phyloP scores from a whole-genome alignment of 2,329 filamentous ascomycete genomes.

The Trichoderma oligosporum region DNA sequence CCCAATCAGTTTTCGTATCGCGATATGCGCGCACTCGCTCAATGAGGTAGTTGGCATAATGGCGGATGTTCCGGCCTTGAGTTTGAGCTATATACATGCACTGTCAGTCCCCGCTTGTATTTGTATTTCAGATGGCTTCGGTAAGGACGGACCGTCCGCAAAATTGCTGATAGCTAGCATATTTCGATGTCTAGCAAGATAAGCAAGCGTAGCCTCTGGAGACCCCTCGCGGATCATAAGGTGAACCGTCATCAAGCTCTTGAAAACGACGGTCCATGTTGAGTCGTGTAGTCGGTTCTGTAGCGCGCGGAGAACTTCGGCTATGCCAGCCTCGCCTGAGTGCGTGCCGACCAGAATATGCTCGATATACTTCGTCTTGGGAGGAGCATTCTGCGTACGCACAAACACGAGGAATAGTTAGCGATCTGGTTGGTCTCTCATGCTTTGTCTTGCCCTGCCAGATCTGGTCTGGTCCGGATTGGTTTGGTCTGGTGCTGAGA shows the following conservation, averaged over 20 bases:
- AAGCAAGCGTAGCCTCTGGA: constrained; percentile 80
- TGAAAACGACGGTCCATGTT: constrained; percentile 99
- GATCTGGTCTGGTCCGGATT: not conserved
- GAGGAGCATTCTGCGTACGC: constrained; percentile 70
- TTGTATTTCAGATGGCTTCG: not conserved
- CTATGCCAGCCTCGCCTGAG: constrained; percentile 89
- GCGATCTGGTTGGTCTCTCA: constrained; percentile 4
- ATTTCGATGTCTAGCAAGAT: constrained; percentile 76
- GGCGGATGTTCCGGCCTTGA: constrained; percentile 89
- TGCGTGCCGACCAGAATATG: constrained; percentile 95
- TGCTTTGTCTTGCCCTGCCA: not conserved
- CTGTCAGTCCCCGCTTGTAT: constrained; percentile 3
- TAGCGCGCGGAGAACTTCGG: constrained; percentile 89
- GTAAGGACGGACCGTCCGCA: constrained; percentile 69
- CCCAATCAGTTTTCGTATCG: constrained; percentile 85
- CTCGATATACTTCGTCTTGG: constrained; percentile 99
- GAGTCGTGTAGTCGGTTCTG: constrained; percentile 87
- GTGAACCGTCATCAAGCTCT: constrained; percentile 91
- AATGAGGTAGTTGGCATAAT: constrained; percentile 83
- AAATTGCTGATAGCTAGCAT: constrained; percentile 85
- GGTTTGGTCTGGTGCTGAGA: not conserved
- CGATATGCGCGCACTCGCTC: constrained; percentile 78
- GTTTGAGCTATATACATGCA: constrained; percentile 65
- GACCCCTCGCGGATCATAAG: constrained; percentile 96
- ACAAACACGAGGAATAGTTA: constrained; percentile 5